These are phyloP conservation scores for Arachnomyces sp. DNA, from an alignment of 2,329 filamentous ascomycete genomes.

Conservation along the genomic window DNA sequence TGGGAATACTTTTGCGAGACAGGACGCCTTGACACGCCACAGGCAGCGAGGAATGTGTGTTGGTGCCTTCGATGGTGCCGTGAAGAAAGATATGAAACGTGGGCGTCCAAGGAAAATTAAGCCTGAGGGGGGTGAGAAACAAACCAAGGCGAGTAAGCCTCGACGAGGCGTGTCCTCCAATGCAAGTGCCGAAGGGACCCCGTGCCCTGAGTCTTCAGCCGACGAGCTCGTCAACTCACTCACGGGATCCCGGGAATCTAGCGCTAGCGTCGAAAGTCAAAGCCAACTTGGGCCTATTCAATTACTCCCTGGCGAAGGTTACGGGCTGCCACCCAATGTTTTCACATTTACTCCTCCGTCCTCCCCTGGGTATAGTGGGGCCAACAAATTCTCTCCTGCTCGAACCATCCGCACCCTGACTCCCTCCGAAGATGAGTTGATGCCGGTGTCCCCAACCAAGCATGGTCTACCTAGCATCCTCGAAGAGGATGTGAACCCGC, in stretches of 20 bases:
- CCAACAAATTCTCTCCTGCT: conserved; percentile 30
- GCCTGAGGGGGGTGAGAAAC: conserved; percentile 50
- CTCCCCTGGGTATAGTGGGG: conserved; percentile 35
- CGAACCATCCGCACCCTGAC: conserved; percentile 29
- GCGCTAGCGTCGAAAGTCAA: neutral
- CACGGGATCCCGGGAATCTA: neutral
- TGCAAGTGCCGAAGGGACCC: neutral
- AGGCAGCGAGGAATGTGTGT: conserved; percentile 94
- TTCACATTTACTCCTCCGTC: conserved; percentile 42
- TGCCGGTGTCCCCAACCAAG: conserved; percentile 28
- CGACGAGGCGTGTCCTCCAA: conserved; percentile 23
- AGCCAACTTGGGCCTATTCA: conserved; percentile 8
- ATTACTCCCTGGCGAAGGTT: conserved; percentile 24
- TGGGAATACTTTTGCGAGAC: conserved; percentile 86
- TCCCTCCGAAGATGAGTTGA: conserved; percentile 31
- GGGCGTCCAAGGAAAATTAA: conserved; percentile 56
- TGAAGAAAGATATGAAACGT: conserved; percentile 59
- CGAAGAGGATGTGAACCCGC: conserved; percentile 22
- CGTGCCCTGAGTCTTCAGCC: neutral
- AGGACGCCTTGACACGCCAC: conserved; percentile 90
- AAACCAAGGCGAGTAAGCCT: conserved; percentile 49
- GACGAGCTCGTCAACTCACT: no score
- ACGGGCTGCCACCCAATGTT: conserved; percentile 29
- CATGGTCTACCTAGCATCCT: conserved; percentile 22
- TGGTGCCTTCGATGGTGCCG: conserved; percentile 78